phyloP scores from a whole-genome alignment of 2,329 filamentous ascomycete species.

The Neocatenulostroma microsporum region DNA sequence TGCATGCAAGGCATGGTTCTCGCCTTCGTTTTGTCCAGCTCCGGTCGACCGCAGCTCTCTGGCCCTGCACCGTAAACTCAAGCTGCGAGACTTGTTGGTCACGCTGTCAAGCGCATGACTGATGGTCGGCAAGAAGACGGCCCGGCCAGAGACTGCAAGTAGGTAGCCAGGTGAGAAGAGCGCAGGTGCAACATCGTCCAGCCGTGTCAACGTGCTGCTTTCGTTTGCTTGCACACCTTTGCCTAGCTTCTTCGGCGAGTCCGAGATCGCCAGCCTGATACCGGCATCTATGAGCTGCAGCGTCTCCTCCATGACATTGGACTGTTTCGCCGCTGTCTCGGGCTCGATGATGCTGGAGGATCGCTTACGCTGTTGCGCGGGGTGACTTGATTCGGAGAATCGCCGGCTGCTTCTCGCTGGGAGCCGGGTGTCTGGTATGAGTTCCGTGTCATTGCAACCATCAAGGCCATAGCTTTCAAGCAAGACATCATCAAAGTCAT shows the following conservation, averaged over 20 bases:
- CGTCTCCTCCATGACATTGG: background rate
- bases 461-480: no score
- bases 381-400: no score
- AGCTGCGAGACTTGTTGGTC: background rate
- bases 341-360: background rate
- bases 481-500: no score
- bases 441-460: no score
- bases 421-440: no score
- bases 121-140: conserved; percentile 33
- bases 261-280: conserved; percentile 30
- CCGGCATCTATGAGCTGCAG: conserved; percentile 28
- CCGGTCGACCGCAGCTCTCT: conserved; percentile 9
- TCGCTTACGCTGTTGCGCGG: background rate
- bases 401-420: no score
- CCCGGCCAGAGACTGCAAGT: conserved; percentile 22
- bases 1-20: no score
- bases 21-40: conserved; percentile 3
- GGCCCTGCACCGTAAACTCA: no score
- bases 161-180: conserved; percentile 35
- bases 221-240: conserved; percentile 26
- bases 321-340: background rate
- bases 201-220: conserved; percentile 26
- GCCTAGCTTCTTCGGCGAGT: conserved; percentile 17
- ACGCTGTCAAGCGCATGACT: conserved; percentile 24
- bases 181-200: conserved; percentile 33